phyloP scores from a whole-genome alignment of 2,329 filamentous ascomycete genomes.

The Fusarium stilboides region DNA sequence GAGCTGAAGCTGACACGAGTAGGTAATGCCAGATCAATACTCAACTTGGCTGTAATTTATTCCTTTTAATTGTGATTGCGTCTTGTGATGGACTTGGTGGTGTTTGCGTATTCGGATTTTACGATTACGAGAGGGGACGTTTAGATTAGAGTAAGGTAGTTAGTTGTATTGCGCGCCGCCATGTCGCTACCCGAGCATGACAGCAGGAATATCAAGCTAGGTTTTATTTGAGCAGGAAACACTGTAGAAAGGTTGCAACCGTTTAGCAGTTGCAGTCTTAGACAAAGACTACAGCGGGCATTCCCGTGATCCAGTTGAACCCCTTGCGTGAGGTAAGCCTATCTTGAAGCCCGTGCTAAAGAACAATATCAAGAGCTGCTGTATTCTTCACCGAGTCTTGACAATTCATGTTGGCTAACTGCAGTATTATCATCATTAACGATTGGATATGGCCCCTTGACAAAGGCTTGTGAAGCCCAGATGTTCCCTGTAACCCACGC shows the following conservation, averaged over 20 bases:
- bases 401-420: not conserved
- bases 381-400: conserved; percentile 23
- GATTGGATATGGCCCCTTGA: not conserved
- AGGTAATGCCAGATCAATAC: conserved; percentile 14
- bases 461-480: conserved; percentile 8
- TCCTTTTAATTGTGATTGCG: not conserved
- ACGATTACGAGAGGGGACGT: conserved; percentile 37
- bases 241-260: not conserved
- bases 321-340: too few relatives aligned
- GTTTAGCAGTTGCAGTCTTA: not conserved
- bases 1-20: conserved; percentile 19
- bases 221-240: not conserved
- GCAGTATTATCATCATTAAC: conserved; percentile 17
- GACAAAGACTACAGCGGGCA: conserved; percentile 15
- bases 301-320: conserved; percentile 1
- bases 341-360: conserved; percentile 18
- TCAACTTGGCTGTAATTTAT: conserved; percentile 17
- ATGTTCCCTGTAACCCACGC: conserved; percentile 40
- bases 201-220: not conserved
- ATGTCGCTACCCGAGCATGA: not conserved
- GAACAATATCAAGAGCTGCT: conserved; percentile 30
- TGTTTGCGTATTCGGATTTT: conserved; percentile 40
- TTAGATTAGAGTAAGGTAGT: conserved; percentile 3
- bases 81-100: conserved; percentile 3
- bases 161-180: not conserved